Evolutionary conservation across 768 basidiomycete genomes (phyloP).

Genomic region (Suillus spraguei): DNA sequence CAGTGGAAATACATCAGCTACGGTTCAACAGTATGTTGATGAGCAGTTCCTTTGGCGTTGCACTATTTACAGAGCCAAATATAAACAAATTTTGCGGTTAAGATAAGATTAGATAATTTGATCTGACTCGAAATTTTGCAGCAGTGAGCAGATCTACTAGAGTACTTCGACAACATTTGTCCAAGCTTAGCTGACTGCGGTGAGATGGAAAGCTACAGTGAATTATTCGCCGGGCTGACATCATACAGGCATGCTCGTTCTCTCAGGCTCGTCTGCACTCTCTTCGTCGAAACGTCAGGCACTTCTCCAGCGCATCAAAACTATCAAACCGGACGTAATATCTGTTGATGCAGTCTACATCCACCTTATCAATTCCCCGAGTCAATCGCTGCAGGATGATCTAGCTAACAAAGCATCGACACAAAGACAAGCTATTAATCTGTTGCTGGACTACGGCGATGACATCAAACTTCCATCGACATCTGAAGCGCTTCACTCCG

Average conservation of each 20-base stretch:
- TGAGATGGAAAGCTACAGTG: background rate
- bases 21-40: background rate
- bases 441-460: slow-evolving; percentile 86
- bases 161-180: background rate
- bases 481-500: slow-evolving; percentile 31
- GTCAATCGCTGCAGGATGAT: slow-evolving; percentile 45
- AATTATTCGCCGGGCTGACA: background rate
- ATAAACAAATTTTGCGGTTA: background rate
- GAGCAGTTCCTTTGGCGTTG: background rate
- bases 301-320: slow-evolving; percentile 63
- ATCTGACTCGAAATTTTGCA: background rate
- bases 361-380: slow-evolving; percentile 76
- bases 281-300: slow-evolving; percentile 70
- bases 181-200: background rate
- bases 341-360: slow-evolving; percentile 84
- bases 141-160: background rate
- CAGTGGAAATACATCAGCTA: background rate
- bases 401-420: slow-evolving; percentile 48
- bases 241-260: slow-evolving; percentile 64
- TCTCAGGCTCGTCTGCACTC: slow-evolving; percentile 76
- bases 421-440: slow-evolving; percentile 57
- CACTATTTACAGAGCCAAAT: background rate
- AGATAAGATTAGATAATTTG: background rate
- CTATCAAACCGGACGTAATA: slow-evolving; percentile 49
- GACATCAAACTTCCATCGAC: slow-evolving; percentile 56